Conservation (phyloP, 306 rosid species). For the Cicer judaicum region DNA sequence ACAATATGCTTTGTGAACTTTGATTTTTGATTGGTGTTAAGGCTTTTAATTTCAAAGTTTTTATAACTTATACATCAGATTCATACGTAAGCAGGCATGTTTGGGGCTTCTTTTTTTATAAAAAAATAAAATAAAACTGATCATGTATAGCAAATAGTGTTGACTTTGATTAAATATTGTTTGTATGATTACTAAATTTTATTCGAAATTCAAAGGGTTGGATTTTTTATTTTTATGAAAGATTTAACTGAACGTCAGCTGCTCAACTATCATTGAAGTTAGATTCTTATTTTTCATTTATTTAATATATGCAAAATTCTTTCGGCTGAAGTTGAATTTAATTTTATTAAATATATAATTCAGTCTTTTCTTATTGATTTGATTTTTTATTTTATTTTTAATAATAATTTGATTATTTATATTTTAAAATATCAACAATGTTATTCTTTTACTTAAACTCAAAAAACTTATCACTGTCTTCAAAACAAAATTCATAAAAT, state of each 20-base stretch:
- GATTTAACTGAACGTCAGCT: neutral
- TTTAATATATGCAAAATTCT: too few species aligned
- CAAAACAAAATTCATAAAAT: too few species aligned
- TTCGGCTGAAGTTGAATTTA: accelerated
- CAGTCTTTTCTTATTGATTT: too few species aligned
- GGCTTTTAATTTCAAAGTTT: neutral
- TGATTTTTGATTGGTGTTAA: constrained; percentile 23
- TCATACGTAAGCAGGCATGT: constrained; percentile 27
- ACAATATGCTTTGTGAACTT: neutral
- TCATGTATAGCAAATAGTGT: neutral
- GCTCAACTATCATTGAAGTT: neutral
- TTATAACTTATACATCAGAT: neutral
- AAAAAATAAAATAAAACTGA: too few species aligned
- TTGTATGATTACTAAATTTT: neutral
- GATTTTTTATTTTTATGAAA: neutral
- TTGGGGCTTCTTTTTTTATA: neutral
- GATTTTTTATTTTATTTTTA: too few species aligned
- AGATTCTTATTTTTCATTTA: neutral
- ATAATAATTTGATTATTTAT: too few species aligned
- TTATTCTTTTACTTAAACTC: too few species aligned
- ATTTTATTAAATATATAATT: too few species aligned
- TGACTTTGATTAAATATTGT: constrained; percentile 10
- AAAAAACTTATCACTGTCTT: too few species aligned
- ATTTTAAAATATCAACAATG: too few species aligned
- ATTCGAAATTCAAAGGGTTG: neutral